Conservation (phyloP, 1,284 basidiomycete genomes). For the Heliocybe sulcata region DNA sequence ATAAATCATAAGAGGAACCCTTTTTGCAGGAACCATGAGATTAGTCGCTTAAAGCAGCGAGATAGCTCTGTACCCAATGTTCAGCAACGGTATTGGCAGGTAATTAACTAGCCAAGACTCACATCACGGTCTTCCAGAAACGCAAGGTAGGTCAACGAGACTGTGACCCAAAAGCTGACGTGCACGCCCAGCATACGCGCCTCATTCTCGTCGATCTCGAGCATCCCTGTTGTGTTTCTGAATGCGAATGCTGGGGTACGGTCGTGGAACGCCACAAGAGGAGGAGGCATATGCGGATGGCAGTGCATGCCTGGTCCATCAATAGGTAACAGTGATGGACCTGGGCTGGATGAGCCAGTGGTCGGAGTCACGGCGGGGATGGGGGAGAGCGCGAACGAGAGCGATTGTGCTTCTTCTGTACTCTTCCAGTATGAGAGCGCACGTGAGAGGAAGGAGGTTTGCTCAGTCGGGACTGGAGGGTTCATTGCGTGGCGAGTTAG, state of each 20-base stretch:
- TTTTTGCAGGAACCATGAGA: neutral
- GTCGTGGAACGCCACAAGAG: slow-evolving; percentile 63
- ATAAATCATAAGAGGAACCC: too few species aligned
- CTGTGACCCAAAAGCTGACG: slow-evolving; percentile 67
- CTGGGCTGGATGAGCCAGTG: slow-evolving; percentile 14
- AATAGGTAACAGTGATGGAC: slow-evolving; percentile 15
- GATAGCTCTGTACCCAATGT: slow-evolving; percentile 7
- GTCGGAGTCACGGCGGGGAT: slow-evolving; percentile 19
- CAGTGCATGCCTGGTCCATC: slow-evolving; percentile 17
- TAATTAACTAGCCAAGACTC: slow-evolving; percentile 16
- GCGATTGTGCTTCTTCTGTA: slow-evolving; percentile 44
- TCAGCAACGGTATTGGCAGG: neutral
- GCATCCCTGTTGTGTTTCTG: slow-evolving; percentile 45
- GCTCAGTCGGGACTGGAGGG: slow-evolving; percentile 20
- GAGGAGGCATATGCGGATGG: slow-evolving; percentile 17
- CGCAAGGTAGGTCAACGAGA: slow-evolving; percentile 67
- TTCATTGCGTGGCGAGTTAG: slow-evolving; percentile 40
- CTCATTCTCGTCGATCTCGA: slow-evolving; percentile 55
- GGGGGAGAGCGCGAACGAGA: slow-evolving; percentile 56
- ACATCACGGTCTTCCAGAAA: slow-evolving; percentile 73
- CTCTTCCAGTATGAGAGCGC: slow-evolving; percentile 50
- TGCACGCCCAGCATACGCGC: slow-evolving; percentile 61
- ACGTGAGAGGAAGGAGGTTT: slow-evolving; percentile 44
- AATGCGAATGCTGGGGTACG: slow-evolving; percentile 59
- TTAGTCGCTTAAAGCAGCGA: slow-evolving; percentile 12